Conservation (phyloP, 768 basidiomycete species). For the Pleurotus eryngii region DNA sequence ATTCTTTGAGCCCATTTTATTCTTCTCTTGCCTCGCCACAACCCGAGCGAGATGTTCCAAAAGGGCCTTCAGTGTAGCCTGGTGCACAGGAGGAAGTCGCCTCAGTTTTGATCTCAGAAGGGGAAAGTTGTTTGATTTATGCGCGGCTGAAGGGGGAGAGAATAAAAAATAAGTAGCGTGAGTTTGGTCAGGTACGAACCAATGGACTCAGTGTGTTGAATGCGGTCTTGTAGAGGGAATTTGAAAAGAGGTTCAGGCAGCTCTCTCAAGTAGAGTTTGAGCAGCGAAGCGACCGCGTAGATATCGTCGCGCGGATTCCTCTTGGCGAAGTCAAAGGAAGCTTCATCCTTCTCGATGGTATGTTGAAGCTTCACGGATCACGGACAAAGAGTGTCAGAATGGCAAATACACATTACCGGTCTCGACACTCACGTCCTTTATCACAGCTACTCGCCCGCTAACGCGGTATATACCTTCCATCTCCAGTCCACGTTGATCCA, state of each 20-base stretch:
- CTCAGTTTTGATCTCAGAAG: constrained; percentile 87
- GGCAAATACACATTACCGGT: not conserved
- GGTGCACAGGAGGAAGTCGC: constrained; percentile 78
- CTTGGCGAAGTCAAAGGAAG: constrained; percentile 56
- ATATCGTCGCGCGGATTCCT: constrained; percentile 66
- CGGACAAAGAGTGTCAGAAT: not conserved
- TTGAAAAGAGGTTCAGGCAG: constrained; percentile 88
- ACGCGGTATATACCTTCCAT: constrained; percentile 82
- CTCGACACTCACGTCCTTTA: constrained; percentile 62
- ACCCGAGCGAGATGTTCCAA: constrained; percentile 83
- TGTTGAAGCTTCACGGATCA: constrained; percentile 61
- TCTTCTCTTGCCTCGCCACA: constrained; percentile 60
- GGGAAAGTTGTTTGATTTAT: constrained; percentile 65
- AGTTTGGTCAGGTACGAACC: constrained; percentile 40
- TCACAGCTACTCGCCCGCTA: constrained; percentile 74
- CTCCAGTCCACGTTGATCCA: constrained; percentile 77
- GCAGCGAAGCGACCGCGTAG: constrained; percentile 76
- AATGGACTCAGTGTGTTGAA: constrained; percentile 75
- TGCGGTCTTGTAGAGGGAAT: constrained; percentile 74
- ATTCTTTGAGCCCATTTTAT: constrained; percentile 95
- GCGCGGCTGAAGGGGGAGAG: constrained; percentile 49
- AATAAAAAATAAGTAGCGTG: not conserved
- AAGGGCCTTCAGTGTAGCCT: constrained; percentile 75
- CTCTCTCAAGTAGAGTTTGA: constrained; percentile 87
- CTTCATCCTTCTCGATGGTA: constrained; percentile 83